These are phyloP conservation scores for Trichoderma atroviride DNA, from an alignment of 2,329 filamentous ascomycete species.

Conservation along the genomic window DNA sequence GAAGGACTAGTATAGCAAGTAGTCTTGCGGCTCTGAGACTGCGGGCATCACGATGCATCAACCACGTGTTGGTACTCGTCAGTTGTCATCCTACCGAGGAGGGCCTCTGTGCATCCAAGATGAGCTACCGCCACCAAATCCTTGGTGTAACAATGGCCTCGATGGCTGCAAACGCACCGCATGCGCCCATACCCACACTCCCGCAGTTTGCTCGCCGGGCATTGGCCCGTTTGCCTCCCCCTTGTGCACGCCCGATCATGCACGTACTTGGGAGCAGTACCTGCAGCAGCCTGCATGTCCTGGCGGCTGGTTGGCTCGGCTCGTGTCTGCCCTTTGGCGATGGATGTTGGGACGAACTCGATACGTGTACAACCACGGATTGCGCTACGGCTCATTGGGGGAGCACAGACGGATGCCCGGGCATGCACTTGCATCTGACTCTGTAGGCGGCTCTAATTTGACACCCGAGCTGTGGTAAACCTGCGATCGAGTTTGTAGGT, in stretches of 20 bases:
- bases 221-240: conserved; percentile 14
- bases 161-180: conserved; percentile 6
- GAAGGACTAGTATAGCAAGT: background rate
- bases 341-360: background rate
- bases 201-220: background rate
- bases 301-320: conserved; percentile 16
- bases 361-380: background rate
- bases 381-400: conserved; percentile 2
- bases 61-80: background rate
- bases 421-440: background rate
- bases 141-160: background rate
- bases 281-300: conserved; percentile 23
- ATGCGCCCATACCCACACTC: conserved; percentile 14
- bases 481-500: background rate
- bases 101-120: background rate
- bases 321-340: background rate
- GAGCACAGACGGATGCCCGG: background rate
- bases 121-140: background rate
- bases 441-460: background rate
- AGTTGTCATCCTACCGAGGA: background rate
- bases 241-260: conserved; percentile 22
- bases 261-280: conserved; percentile 20
- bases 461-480: background rate
- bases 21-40: background rate
- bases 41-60: background rate